These are phyloP conservation scores for Elymus sibiricus DNA, from an alignment of 176 grass and related monocot genomes.

Conservation along the genomic window DNA sequence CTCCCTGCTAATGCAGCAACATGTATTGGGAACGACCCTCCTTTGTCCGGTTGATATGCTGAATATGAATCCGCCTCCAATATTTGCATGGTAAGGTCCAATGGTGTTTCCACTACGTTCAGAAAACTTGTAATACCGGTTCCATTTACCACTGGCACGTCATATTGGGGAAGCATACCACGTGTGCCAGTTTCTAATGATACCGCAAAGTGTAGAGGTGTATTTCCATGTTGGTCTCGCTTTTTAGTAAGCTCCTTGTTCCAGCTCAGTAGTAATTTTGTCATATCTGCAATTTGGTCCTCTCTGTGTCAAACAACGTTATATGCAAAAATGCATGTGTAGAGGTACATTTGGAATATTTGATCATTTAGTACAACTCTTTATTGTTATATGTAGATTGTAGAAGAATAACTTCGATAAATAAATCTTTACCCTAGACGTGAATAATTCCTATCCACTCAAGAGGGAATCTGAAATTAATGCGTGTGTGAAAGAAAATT, in stretches of 20 bases:
- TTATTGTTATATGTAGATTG: neutral
- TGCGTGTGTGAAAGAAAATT: neutral
- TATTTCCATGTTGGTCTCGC: constrained; percentile 27
- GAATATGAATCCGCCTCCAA: constrained; percentile 17
- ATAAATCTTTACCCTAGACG: no score
- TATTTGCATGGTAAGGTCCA: constrained; percentile 1
- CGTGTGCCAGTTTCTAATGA: neutral
- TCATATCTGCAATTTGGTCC: constrained; percentile 24
- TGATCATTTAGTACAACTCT: neutral
- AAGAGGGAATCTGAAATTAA: neutral
- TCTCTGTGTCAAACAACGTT: neutral
- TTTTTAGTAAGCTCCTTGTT: constrained; percentile 30
- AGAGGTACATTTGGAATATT: neutral
- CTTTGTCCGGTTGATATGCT: constrained; percentile 5
- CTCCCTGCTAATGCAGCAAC: constrained; percentile 25
- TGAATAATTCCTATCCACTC: neutral
- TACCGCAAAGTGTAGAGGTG: constrained; percentile 29
- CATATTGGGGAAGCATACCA: constrained; percentile 13
- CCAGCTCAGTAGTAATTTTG: constrained; percentile 28
- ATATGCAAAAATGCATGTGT: neutral
- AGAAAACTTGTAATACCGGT: neutral
- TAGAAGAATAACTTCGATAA: no score
- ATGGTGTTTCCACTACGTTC: neutral
- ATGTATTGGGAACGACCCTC: constrained; percentile 32
- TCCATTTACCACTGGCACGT: constrained; percentile 8